A percentile compares a stretch with the other conserved stretches of the same genome.
Conservation (phyloP, 345 rosid genomes). For the Hirschfeldia incana region DNA sequence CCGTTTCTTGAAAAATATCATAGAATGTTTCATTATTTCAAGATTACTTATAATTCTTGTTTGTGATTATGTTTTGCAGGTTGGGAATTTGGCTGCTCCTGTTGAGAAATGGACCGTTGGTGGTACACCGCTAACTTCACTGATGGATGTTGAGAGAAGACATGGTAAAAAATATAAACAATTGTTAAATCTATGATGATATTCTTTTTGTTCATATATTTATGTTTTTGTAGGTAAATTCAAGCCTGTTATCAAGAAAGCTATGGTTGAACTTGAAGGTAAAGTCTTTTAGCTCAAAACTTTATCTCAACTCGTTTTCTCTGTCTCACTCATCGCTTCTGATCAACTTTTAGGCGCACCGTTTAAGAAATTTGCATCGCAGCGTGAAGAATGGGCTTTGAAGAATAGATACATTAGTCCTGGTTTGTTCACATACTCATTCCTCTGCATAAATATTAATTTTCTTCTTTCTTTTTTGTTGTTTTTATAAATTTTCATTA, state of each 20-base stretch:
- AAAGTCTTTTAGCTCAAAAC: constrained; percentile 13
- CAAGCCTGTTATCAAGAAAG: constrained; percentile 99
- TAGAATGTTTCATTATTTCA: constrained; percentile 14
- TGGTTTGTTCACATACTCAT: constrained; percentile 53
- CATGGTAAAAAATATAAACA: constrained; percentile 53
- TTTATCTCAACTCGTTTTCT: neutral
- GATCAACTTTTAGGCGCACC: constrained; percentile 70
- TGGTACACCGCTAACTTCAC: constrained; percentile 87
- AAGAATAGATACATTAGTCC: constrained; percentile 84
- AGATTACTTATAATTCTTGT: neutral
- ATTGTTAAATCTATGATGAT: neutral
- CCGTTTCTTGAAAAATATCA: constrained; percentile 5
- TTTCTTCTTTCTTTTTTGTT: neutral
- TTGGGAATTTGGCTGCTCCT: constrained; percentile 86
- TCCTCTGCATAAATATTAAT: neutral
- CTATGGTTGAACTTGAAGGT: constrained; percentile 99
- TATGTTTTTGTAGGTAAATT: constrained; percentile 51
- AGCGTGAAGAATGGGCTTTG: constrained; percentile 85
- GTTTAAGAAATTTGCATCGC: constrained; percentile 68
- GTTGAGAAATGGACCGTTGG: constrained; percentile 88
- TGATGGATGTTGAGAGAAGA: constrained; percentile 99
- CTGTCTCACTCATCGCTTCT: neutral
- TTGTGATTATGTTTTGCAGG: constrained; percentile 48
- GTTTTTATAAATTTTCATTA: neutral
- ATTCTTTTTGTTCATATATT: neutral